phyloP scores from a whole-genome alignment of 2,329 filamentous ascomycete species.

The Scytalidium lignicola region DNA sequence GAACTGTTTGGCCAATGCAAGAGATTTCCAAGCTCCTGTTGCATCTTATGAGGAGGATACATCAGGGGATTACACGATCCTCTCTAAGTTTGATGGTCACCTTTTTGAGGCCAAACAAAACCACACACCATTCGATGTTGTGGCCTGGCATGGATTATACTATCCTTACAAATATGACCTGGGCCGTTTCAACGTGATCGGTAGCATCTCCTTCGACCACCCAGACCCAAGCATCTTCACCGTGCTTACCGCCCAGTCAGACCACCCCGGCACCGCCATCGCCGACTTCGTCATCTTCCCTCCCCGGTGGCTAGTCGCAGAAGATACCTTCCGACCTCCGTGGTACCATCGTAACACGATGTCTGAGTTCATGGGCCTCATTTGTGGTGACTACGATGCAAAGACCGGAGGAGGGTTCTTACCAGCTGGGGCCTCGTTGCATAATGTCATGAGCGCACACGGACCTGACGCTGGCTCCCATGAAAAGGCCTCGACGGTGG shows the following conservation, averaged over 20 bases:
- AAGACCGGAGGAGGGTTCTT: constrained; percentile 49
- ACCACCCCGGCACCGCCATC: constrained; percentile 46
- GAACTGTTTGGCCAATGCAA: constrained; percentile 56
- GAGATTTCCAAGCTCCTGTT: constrained; percentile 58
- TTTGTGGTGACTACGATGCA: constrained; percentile 52
- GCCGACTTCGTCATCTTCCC: constrained; percentile 59
- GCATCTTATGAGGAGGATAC: constrained; percentile 40
- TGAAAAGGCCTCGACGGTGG: constrained; percentile 44
- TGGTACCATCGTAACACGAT: constrained; percentile 60
- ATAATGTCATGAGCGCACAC: constrained; percentile 56
- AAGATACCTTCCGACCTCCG: constrained; percentile 51
- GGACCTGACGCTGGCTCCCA: constrained; percentile 49
- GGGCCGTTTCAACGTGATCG: constrained; percentile 67
- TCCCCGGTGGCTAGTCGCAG: constrained; percentile 54
- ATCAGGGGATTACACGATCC: constrained; percentile 42
- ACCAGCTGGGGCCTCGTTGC: constrained; percentile 52
- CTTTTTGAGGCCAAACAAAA: constrained; percentile 59
- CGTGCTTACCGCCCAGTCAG: constrained; percentile 51
- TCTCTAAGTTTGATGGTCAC: constrained; percentile 58
- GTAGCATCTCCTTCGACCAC: constrained; percentile 59
- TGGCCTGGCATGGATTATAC: constrained; percentile 74
- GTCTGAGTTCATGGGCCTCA: constrained; percentile 58
- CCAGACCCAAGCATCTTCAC: constrained; percentile 73
- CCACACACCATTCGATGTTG: constrained; percentile 70
- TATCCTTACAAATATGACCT: constrained; percentile 77